Conservation (phyloP, 2,329 filamentous ascomycete species). For the Elsinoe ampelina region DNA sequence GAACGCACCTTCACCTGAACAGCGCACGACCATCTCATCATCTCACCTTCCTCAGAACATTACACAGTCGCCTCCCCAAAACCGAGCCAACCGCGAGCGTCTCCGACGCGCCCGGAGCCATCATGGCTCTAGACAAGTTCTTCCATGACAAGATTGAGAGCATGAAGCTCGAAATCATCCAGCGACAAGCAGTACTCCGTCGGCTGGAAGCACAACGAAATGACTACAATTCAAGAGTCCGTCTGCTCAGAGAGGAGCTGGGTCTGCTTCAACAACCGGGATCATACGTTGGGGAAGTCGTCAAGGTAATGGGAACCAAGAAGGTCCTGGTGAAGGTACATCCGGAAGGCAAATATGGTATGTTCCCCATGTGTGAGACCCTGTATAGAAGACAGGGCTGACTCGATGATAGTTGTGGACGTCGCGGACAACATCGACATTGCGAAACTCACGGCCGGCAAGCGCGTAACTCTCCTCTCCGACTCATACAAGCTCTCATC, state of each 20-base stretch:
- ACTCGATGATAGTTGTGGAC: conserved; percentile 66
- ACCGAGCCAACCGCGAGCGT: background rate
- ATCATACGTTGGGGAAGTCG: conserved; percentile 98
- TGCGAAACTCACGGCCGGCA: conserved; percentile 89
- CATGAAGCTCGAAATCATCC: conserved; percentile 99
- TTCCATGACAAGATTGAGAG: conserved; percentile 99
- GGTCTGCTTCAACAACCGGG: conserved; percentile 93
- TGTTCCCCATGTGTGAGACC: conserved; percentile 23
- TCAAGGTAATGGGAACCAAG: conserved; percentile 99
- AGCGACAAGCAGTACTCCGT: conserved; percentile 89
- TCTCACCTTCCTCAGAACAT: background rate
- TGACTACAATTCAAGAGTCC: conserved; percentile 97
- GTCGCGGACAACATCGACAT: conserved; percentile 91
- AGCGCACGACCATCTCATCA: background rate
- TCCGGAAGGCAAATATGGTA: conserved; percentile 99
- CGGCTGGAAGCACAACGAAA: conserved; percentile 96
- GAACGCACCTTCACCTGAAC: background rate
- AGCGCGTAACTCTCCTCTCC: conserved; percentile 91
- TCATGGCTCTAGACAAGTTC: conserved; percentile 98
- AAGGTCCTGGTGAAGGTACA: conserved; percentile 99
- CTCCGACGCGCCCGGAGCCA: conserved; percentile 30
- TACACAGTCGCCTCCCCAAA: background rate
- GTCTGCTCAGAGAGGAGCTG: conserved; percentile 87
- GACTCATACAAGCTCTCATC: conserved; percentile 99
- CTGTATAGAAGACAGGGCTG: background rate